These are phyloP conservation scores for Arachnomyces sp. DNA, from an alignment of 2,329 filamentous ascomycete genomes.

Conservation along the genomic window DNA sequence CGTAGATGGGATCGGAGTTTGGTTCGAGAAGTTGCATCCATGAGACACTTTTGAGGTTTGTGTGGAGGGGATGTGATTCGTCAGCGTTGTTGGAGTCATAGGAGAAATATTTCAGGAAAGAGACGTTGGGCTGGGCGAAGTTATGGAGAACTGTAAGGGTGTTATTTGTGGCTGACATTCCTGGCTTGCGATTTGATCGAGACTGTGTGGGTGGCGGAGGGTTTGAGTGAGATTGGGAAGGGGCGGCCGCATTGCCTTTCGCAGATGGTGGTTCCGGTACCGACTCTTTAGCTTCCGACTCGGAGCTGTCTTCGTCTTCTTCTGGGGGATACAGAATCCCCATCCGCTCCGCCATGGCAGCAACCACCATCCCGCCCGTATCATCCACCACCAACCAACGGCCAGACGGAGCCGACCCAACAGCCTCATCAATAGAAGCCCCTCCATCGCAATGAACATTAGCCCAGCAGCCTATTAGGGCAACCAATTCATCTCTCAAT, in stretches of 20 bases:
- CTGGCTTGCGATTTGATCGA: conserved; percentile 26
- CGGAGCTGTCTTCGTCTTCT: conserved; percentile 8
- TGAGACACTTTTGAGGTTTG: conserved; percentile 71
- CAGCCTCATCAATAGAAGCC: conserved; percentile 13
- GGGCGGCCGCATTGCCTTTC: background rate
- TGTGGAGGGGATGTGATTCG: conserved; percentile 66
- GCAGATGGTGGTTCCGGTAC: conserved; percentile 7
- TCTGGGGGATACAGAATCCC: conserved; percentile 58
- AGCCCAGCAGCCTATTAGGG: conserved; percentile 75
- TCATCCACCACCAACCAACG: conserved; percentile 82
- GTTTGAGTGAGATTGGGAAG: conserved; percentile 12
- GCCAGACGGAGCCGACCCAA: conserved; percentile 37
- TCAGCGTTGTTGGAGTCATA: conserved; percentile 63
- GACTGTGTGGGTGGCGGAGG: too few species aligned
- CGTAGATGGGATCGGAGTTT: conserved; percentile 63
- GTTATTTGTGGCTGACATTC: conserved; percentile 44
- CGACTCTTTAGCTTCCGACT: conserved; percentile 7
- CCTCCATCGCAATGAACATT: conserved; percentile 63
- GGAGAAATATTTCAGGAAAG: conserved; percentile 79
- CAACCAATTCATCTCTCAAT: conserved; percentile 73
- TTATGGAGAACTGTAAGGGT: conserved; percentile 70
- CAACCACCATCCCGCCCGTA: conserved; percentile 71
- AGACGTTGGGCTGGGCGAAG: conserved; percentile 79
- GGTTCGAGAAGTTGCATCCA: conserved; percentile 89
- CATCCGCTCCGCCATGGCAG: conserved; percentile 81